Evolutionary conservation across 179 eudicot genomes (phyloP).

Genomic region (Beta macrorhiza): DNA sequence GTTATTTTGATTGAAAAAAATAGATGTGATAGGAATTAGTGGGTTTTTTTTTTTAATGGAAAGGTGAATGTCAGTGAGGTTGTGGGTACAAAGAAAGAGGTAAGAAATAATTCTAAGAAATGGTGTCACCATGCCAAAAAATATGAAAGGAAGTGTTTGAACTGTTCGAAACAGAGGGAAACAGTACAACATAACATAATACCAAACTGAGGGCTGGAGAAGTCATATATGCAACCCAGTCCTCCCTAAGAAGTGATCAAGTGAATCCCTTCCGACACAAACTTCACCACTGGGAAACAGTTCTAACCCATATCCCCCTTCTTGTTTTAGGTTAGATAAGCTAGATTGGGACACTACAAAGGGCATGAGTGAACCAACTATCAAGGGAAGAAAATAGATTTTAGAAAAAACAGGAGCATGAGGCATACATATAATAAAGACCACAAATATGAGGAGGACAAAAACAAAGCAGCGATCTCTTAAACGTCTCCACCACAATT

Average conservation of each 20-base stretch:
- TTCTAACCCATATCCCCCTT: background rate
- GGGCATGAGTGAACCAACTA: background rate
- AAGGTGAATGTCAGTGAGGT: no score
- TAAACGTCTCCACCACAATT: conserved; percentile 62
- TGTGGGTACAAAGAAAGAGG: no score
- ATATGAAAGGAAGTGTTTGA: no score
- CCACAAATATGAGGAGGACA: conserved; percentile 63
- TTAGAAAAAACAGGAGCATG: background rate
- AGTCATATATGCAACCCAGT: background rate
- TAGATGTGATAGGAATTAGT: no score
- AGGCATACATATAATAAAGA: conserved; percentile 72
- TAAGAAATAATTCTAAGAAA: no score
- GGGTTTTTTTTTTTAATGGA: no score
- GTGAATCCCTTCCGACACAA: background rate
- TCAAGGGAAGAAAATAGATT: background rate
- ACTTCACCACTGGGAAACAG: background rate
- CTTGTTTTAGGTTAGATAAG: background rate
- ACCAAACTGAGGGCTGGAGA: conserved; percentile 4
- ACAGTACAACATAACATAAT: background rate
- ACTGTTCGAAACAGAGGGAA: no score
- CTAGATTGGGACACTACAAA: background rate
- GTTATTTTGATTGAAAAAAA: no score
- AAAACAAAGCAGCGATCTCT: conserved; percentile 79
- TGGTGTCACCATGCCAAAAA: no score
- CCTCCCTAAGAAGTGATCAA: background rate